These are phyloP conservation scores for Plasmopara halstedii DNA, from an alignment of 352 stramenopile species.

Conservation along the genomic window DNA sequence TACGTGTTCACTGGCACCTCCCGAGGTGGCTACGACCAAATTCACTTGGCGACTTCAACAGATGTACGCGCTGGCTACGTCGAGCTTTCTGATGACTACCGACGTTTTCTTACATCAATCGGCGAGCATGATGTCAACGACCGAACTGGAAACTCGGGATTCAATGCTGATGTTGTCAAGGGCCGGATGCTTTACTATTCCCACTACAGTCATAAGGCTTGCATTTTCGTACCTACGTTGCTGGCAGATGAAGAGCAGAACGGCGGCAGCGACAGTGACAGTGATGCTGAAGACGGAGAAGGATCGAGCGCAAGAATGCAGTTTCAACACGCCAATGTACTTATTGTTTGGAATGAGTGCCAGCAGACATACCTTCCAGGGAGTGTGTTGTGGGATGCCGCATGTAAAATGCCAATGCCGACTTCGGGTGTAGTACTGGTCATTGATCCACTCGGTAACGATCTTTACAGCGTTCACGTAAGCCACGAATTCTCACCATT, in stretches of 20 bases:
- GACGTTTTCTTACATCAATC: slow-evolving; percentile 58
- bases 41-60: slow-evolving; percentile 48
- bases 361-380: slow-evolving; percentile 78
- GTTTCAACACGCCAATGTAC: slow-evolving; percentile 58
- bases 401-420: slow-evolving; percentile 65
- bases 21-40: slow-evolving; percentile 67
- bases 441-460: slow-evolving; percentile 77
- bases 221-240: slow-evolving; percentile 78
- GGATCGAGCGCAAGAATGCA: slow-evolving; percentile 25
- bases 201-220: slow-evolving; percentile 69
- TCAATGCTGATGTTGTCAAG: slow-evolving; percentile 30
- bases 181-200: slow-evolving; percentile 63
- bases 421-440: slow-evolving; percentile 74
- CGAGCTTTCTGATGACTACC: slow-evolving; percentile 53
- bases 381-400: slow-evolving; percentile 69
- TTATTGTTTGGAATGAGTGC: slow-evolving; percentile 85
- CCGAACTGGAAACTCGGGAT: slow-evolving; percentile 43
- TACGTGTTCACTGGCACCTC: slow-evolving; percentile 64
- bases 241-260: slow-evolving; percentile 30
- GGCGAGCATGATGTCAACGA: slow-evolving; percentile 41
- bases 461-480: slow-evolving; percentile 80
- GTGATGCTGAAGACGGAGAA: slow-evolving; percentile 23
- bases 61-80: slow-evolving; percentile 36
- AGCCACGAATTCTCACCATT: slow-evolving; percentile 72
- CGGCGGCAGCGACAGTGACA: slow-evolving; percentile 27